Base-by-base conservation (phyloP, 306 rosid genomes). In the Astragalus membranaceus region DNA sequence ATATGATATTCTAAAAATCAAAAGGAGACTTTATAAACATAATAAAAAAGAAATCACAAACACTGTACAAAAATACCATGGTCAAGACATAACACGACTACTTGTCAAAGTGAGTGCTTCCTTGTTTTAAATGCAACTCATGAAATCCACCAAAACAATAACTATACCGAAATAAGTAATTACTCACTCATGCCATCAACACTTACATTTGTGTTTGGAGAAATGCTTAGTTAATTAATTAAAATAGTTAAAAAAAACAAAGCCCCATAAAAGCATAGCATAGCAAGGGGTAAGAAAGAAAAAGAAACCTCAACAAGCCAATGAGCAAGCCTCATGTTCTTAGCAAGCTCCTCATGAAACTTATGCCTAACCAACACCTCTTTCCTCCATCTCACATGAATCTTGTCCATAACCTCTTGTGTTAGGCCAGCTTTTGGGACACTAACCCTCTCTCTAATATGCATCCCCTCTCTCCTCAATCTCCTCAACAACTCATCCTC, bases 381-480 rank as follows among this genome's bases (percentile, higher is more conserved):
- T 85, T 79, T 95, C 83, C 87, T 85, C 99, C 99, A 95, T 15
- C 70, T 86, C 7, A 78, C 85, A 30, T 91, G 96, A 86, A 95
- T 88, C 79, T 95, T 95, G 61, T 91, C 96, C 44, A 95, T 77
- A 32, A 95, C 99, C 9, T 84, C 92, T 75, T 84, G 86, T 0
- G 96, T 94, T 32, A 89, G 74, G 54, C 99, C 99, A 0, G 99
- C 99, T 73, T 95, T 91, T 0, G 99, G 97, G 33, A 95, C 81
- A 71, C 80, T 89, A 30, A 95, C 43, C 82, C 96, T 79, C 76
- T 89, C 99, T 44, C 87, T 86, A 12, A 87, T 13, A 47, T 62
- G 73, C 96, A 91, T 91, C 7, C 99, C 99, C 72, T 76, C 68
- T 77, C 97, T 82, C 80, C 99, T 89, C 85, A 95, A 57, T 75